These are phyloP conservation scores for Lecanicillium sp. DNA, from an alignment of 2,329 filamentous ascomycete genomes.

Conservation along the genomic window DNA sequence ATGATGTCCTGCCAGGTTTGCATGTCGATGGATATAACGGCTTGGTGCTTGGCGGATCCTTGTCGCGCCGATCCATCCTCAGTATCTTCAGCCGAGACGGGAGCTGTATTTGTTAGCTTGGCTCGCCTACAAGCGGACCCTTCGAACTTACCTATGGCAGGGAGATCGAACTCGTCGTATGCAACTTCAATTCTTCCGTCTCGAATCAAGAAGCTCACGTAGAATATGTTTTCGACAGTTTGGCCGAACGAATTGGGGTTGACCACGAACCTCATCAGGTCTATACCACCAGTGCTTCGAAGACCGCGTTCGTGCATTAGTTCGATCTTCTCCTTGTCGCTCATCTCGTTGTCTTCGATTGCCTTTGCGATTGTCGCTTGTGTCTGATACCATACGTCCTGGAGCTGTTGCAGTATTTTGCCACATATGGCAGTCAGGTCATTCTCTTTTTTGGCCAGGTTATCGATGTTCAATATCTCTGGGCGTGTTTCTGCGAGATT, in stretches of 20 bases:
- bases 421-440: constrained; percentile 74
- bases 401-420: constrained; percentile 63
- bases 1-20: constrained; percentile 75
- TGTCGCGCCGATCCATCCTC: constrained; percentile 41
- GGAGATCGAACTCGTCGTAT: constrained; percentile 66
- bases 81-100: constrained; percentile 36
- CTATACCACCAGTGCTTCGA: constrained; percentile 62
- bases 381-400: constrained; percentile 38
- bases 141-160: constrained; percentile 65
- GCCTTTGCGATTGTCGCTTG: constrained; percentile 40
- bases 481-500: constrained; percentile 67
- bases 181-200: constrained; percentile 75
- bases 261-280: constrained; percentile 79
- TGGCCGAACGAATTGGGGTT: constrained; percentile 90
- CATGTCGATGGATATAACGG: constrained; percentile 84
- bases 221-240: constrained; percentile 95
- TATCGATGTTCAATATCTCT: constrained; percentile 67
- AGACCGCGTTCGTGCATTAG: constrained; percentile 63
- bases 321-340: constrained; percentile 38
- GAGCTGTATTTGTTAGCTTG: constrained; percentile 28
- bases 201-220: constrained; percentile 86
- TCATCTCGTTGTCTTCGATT: constrained; percentile 39
- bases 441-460: constrained; percentile 70
- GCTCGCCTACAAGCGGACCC: too few species aligned
- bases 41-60: constrained; percentile 67